Base-by-base conservation (phyloP, 1,284 basidiomycete genomes). In the Tylopilus sp. region DNA sequence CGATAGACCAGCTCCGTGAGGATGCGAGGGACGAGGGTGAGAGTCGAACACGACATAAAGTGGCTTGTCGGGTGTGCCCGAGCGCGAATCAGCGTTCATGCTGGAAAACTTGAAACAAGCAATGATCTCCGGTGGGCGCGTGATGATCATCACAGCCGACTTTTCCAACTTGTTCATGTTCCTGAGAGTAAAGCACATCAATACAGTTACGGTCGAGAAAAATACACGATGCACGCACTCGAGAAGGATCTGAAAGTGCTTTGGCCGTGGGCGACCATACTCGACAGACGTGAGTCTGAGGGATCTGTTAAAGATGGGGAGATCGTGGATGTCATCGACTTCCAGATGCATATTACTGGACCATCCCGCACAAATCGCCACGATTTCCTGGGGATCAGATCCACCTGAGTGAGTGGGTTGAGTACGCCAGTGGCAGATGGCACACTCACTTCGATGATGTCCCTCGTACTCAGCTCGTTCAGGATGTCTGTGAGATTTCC, bases 51-150 rank as follows among this genome's bases (percentile, higher is more conserved):
- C 65, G 40, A 78, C 71, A 55, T 79, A 84, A 12, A 79, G 60
- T 10, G 54, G 48, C 11, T 45, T 48, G 11, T 64, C 58, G 28
- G 45, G 54, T 4, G 54, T 49, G 7, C n/a, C 31, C 10, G 38
- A 11, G 29, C 15, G 34, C 19, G 12, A 13, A 15, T 12, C 4
- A 13, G 26, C 3, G 18, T 6, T 36, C 4, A 58, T 36, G 19
- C 66, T 58, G 18, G 67, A 61, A 40, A 84, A 70, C 52, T 76
- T 78, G 53, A 84, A 59, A 57, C 79, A 78, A 18, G 74, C 71
- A 23, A 86, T 63, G 47, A 84, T 82, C 60, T 86, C 84, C 0
- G 84, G 84, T 29, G 84, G 81, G 18, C 83, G 80, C 0, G 84
- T 86, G 49, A 86, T 79, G 48, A 86, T 70, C 23, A 71, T 74